Evolutionary conservation across 345 rosid genomes (phyloP), one percentile per base, ranked within the genome.

Genomic region (Triadica sebifera): DNA sequence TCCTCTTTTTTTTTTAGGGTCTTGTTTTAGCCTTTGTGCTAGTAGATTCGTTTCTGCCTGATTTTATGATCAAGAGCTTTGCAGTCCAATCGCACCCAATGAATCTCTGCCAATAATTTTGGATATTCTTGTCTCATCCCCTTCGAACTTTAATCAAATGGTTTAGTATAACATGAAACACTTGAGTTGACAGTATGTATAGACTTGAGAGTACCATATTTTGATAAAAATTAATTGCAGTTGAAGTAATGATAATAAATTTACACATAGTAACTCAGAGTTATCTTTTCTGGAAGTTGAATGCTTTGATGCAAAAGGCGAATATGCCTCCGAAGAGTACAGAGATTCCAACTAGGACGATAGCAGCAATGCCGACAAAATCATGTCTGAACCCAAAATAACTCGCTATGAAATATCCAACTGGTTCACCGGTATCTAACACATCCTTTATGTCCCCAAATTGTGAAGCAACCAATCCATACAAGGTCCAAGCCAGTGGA

Each of bases 251-350:
- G 34, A 29, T 29, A 29, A 29, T 29, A 29, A 29, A 29, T 29
- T 29, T 29, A 29, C 34, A 29, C 34, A 2, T 29, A 29, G 34
- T 29, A 29, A 29, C 34, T 29, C 34, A 4, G 0, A 43, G 37
- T 82, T 73, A 92, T 78, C 94, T 77, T 67, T 82, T 88, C 74
- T 88, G 98, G 93, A 94, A 92, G 80, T 92, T 92, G 74, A 94
- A 89, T 39, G 73, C 65, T 79, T 84, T 90, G 72, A 94, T 92
- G 9, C 91, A 86, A 63, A 83, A 72, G 22, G 97, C 98, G 71
- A 92, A 94, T 70, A 78, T 85, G 87, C 89, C 76, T 0, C 86
- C 90, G 45, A 94, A 90, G 56, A 82, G 82, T 75, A 89, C 41
- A 0, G 83, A 72, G 8, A 90, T 76, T 62, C 90, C 92, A 17